A percentile compares a stretch with the other conserved stretches of the same genome.
These are phyloP conservation scores for Nannizziopsis barbatae DNA, from an alignment of 2,329 filamentous ascomycete genomes.

Conservation along the genomic window DNA sequence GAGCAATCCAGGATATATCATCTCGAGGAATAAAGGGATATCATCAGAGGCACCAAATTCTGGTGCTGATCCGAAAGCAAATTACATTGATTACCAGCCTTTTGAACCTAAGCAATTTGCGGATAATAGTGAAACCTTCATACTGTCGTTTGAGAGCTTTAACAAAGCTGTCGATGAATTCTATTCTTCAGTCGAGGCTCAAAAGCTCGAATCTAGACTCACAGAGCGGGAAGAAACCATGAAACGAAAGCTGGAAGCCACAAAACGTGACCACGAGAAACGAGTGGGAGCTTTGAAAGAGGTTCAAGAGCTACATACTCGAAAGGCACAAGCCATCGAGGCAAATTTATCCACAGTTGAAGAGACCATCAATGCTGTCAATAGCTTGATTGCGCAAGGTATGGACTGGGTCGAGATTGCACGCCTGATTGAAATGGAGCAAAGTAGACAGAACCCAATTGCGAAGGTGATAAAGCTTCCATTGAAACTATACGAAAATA, in stretches of 20 bases:
- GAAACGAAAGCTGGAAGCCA: slow-evolving; percentile 73
- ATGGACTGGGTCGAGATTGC: slow-evolving; percentile 97
- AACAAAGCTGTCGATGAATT: slow-evolving; percentile 94
- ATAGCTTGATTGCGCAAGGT: slow-evolving; percentile 77
- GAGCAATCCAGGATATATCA: slow-evolving; percentile 69
- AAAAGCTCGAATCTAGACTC: slow-evolving; percentile 74
- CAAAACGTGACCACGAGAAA: slow-evolving; percentile 69
- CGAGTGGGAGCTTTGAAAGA: slow-evolving; percentile 74
- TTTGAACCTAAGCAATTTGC: slow-evolving; percentile 75
- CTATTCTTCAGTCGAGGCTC: slow-evolving; percentile 90
- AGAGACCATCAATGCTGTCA: slow-evolving; percentile 85
- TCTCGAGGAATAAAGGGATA: slow-evolving; percentile 51
- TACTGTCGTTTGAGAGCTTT: slow-evolving; percentile 71
- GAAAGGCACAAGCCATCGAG: slow-evolving; percentile 82
- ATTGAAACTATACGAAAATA: slow-evolving; percentile 81
- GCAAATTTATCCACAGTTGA: slow-evolving; percentile 84
- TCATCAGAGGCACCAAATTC: slow-evolving; percentile 30
- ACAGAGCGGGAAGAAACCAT: slow-evolving; percentile 72
- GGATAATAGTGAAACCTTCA: slow-evolving; percentile 51
- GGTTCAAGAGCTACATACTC: slow-evolving; percentile 68
- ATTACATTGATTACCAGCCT: slow-evolving; percentile 89
- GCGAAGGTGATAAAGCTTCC: slow-evolving; percentile 78
- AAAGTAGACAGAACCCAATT: slow-evolving; percentile 68
- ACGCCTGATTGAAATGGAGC: slow-evolving; percentile 77
- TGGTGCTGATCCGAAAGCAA: slow-evolving; percentile 25